These are phyloP conservation scores for Thielaviopsis populi DNA, from an alignment of 2,329 filamentous ascomycete species.

Conservation along the genomic window DNA sequence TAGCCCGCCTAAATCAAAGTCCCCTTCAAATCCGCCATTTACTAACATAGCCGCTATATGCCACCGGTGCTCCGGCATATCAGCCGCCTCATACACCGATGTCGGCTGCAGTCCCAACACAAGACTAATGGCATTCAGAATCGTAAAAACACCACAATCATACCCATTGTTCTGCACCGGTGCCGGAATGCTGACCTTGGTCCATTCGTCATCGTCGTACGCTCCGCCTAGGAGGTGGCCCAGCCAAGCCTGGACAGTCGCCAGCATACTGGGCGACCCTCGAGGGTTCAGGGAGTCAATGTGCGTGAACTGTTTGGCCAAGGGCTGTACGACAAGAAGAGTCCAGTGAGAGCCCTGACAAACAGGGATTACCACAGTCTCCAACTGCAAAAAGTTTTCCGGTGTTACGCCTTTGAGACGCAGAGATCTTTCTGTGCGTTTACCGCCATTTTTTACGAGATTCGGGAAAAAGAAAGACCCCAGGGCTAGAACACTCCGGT, in stretches of 20 bases:
- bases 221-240: slow-evolving; percentile 38
- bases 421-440: slow-evolving; percentile 38
- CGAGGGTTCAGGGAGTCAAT: slow-evolving; percentile 47
- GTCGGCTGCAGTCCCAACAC: slow-evolving; percentile 37
- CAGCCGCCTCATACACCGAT: slow-evolving; percentile 33
- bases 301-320: slow-evolving; percentile 46
- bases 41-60: slow-evolving; percentile 51
- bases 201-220: slow-evolving; percentile 47
- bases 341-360: slow-evolving; percentile 56
- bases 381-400: slow-evolving; percentile 47
- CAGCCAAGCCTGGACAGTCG: slow-evolving; percentile 39
- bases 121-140: slow-evolving; percentile 55
- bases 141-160: slow-evolving; percentile 66
- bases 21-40: slow-evolving; percentile 49
- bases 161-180: slow-evolving; percentile 49
- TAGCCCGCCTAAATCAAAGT: slow-evolving; percentile 36
- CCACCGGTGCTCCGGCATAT: slow-evolving; percentile 45
- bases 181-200: slow-evolving; percentile 32
- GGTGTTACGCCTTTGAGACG: slow-evolving; percentile 41
- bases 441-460: slow-evolving; percentile 33
- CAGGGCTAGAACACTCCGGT: slow-evolving; percentile 47
- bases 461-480: slow-evolving; percentile 51
- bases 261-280: slow-evolving; percentile 29
- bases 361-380: slow-evolving; percentile 56
- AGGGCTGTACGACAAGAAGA: slow-evolving; percentile 49